phyloP scores from a whole-genome alignment of 768 basidiomycete species.

The Boletus huronensis region DNA sequence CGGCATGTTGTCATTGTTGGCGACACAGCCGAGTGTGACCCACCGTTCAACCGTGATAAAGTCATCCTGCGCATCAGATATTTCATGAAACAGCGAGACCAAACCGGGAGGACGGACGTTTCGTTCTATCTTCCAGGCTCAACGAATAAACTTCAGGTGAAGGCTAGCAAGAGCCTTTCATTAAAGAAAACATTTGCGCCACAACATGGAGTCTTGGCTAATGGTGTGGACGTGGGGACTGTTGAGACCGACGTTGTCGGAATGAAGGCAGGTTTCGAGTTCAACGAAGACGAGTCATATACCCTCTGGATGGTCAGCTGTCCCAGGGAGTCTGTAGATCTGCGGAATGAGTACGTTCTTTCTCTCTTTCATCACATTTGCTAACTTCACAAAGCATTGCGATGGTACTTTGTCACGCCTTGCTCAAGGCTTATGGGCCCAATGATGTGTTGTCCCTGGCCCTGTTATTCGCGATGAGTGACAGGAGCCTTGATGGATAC shows the following conservation, averaged over 20 bases:
- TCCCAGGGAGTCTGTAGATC: not conserved
- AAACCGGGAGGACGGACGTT: not conserved
- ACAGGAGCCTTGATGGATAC: not conserved
- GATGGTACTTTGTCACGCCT: constrained; percentile 7
- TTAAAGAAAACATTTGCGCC: constrained; percentile 11
- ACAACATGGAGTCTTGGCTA: constrained; percentile 1
- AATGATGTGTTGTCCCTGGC: constrained; percentile 12
- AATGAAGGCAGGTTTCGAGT: constrained; percentile 6
- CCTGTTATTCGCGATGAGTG: constrained; percentile 1
- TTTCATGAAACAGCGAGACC: constrained; percentile 14
- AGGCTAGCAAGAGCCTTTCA: not conserved
- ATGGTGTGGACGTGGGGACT: not conserved
- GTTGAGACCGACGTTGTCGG: not conserved
- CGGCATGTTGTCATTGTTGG: not conserved
- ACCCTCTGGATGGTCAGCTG: constrained; percentile 11
- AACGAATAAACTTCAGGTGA: not conserved
- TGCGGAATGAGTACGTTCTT: constrained; percentile 8
- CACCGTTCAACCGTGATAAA: not conserved
- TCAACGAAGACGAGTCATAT: not conserved
- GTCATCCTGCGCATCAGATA: constrained; percentile 5
- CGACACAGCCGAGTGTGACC: not conserved
- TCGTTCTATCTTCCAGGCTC: not conserved
- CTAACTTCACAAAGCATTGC: constrained; percentile 6
- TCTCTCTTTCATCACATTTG: no score
- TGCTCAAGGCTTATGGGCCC: constrained; percentile 11